phyloP scores from a whole-genome alignment of 2,329 filamentous ascomycete genomes.

The Pseudovirgaria hyperparasitica region DNA sequence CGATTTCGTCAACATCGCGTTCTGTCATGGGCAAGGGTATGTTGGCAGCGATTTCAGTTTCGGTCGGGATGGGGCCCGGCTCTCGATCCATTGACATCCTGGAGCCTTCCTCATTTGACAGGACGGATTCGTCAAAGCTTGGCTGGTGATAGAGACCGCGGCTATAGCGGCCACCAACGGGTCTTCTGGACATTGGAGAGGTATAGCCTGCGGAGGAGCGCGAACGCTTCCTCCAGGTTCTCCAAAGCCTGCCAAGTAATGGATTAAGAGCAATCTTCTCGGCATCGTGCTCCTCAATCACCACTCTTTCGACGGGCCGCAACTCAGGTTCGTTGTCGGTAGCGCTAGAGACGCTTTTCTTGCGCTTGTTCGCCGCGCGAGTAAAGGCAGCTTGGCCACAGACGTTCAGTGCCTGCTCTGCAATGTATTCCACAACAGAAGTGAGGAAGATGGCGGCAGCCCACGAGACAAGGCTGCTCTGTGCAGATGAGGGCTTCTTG shows the following conservation, averaged over 20 bases:
- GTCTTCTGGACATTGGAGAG: slow-evolving; percentile 16
- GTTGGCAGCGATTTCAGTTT: slow-evolving; percentile 38
- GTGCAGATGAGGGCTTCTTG: slow-evolving; percentile 14
- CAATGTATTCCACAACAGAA: slow-evolving; percentile 86
- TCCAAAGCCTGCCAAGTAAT: slow-evolving; percentile 80
- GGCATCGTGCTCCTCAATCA: slow-evolving; percentile 86
- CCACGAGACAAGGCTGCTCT: slow-evolving; percentile 54
- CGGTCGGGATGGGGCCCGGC: slow-evolving; percentile 30
- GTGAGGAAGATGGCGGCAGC: slow-evolving; percentile 93
- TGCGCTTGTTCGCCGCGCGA: slow-evolving; percentile 35
- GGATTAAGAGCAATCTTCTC: slow-evolving; percentile 85
- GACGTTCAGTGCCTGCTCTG: slow-evolving; percentile 78
- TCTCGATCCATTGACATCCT: slow-evolving; percentile 11
- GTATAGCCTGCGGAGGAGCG: slow-evolving; percentile 16
- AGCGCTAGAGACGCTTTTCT: slow-evolving; percentile 16
- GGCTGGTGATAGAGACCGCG: too few species aligned
- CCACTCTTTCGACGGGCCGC: slow-evolving; percentile 48
- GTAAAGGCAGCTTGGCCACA: slow-evolving; percentile 74
- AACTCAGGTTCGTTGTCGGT: slow-evolving; percentile 43
- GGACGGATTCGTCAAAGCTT: slow-evolving; percentile 12
- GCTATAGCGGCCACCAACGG: too few species aligned
- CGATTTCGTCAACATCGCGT: slow-evolving; percentile 67
- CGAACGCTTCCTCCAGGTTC: slow-evolving; percentile 78
- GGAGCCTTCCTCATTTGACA: slow-evolving; percentile 7
- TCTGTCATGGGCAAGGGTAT: slow-evolving; percentile 57